Percentiles rank a stretch among this genome's conserved stretches.
phyloP scores from a whole-genome alignment of 257 asterid species.

The Nicotiana attenuata region DNA sequence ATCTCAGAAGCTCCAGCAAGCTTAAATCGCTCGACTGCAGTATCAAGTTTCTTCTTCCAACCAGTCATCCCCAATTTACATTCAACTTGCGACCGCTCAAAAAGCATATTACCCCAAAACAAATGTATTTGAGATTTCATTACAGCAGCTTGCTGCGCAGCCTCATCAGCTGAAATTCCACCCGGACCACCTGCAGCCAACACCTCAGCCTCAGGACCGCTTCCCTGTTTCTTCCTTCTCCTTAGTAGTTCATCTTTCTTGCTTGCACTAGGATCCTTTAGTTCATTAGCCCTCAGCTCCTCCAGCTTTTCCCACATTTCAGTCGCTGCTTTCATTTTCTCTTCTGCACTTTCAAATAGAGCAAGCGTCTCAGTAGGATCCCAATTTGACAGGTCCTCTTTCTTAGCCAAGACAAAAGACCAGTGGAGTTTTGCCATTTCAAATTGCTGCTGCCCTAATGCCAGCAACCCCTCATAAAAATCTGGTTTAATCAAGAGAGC shows the following conservation, averaged over 20 bases:
- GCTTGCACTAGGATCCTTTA: slow-evolving; percentile 46
- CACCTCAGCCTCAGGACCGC: slow-evolving; percentile 43
- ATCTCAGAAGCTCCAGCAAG: slow-evolving; percentile 94
- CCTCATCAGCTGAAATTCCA: slow-evolving; percentile 63
- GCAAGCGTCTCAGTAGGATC: slow-evolving; percentile 64
- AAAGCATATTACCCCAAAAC: slow-evolving; percentile 93
- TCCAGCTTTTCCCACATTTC: slow-evolving; percentile 92
- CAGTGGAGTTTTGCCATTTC: slow-evolving; percentile 98
- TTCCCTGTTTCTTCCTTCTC: slow-evolving; percentile 54
- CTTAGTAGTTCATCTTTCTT: slow-evolving; percentile 61
- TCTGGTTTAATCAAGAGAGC: slow-evolving; percentile 68
- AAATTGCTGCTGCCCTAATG: slow-evolving; percentile 89
- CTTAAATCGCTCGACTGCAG: slow-evolving; percentile 65
- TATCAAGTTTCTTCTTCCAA: slow-evolving; percentile 75
- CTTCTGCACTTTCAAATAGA: slow-evolving; percentile 68
- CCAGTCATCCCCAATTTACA: slow-evolving; percentile 60
- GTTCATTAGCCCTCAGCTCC: slow-evolving; percentile 69
- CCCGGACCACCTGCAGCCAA: slow-evolving; percentile 25
- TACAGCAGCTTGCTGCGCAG: slow-evolving; percentile 74
- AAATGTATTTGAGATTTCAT: slow-evolving; percentile 90
- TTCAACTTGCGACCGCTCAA: slow-evolving; percentile 79
- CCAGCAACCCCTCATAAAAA: slow-evolving; percentile 78
- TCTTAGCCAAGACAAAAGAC: slow-evolving; percentile 71
- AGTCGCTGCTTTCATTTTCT: slow-evolving; percentile 75
- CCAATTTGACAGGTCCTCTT: slow-evolving; percentile 64